Percentiles rank a stretch among this genome's conserved stretches.
Evolutionary conservation across 2,329 filamentous ascomycete species (phyloP).

Genomic region (Calonectria pseudoreteaudii): DNA sequence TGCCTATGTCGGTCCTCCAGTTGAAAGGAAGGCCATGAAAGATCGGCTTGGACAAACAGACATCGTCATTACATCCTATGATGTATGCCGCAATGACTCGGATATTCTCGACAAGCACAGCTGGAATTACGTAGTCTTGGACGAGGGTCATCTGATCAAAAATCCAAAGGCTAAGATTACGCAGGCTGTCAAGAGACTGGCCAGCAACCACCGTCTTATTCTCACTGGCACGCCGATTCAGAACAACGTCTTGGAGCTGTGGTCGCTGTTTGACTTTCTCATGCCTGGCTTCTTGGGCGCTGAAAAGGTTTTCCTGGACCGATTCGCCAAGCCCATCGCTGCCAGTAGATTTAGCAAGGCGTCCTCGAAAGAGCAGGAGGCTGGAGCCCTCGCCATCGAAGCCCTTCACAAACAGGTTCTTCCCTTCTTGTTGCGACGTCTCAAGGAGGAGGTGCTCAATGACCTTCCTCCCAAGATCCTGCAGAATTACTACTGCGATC

Average conservation of each 20-base stretch:
- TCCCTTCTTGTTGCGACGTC: conserved; percentile 92
- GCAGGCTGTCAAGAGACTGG: conserved; percentile 87
- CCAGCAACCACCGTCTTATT: conserved; percentile 94
- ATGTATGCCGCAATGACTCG: conserved; percentile 96
- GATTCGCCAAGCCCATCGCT: conserved; percentile 94
- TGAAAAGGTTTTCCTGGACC: conserved; percentile 93
- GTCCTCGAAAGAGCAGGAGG: conserved; percentile 98
- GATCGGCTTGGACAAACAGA: conserved; percentile 81
- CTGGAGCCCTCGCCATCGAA: conserved; percentile 94
- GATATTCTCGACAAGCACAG: conserved; percentile 84
- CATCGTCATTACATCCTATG: conserved; percentile 96
- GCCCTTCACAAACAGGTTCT: conserved; percentile 98
- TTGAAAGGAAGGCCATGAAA: conserved; percentile 80
- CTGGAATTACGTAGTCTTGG: conserved; percentile 98
- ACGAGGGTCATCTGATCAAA: conserved; percentile 98
- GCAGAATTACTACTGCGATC: conserved; percentile 99
- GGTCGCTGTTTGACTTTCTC: conserved; percentile 98
- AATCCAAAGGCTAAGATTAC: conserved; percentile 98
- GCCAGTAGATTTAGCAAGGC: conserved; percentile 96
- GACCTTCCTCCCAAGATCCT: conserved; percentile 98
- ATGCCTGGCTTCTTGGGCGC: conserved; percentile 98
- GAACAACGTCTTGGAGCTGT: conserved; percentile 96
- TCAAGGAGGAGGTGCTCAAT: conserved; percentile 97
- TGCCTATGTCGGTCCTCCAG: conserved; percentile 90
- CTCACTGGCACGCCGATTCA: conserved; percentile 97